phyloP scores from a whole-genome alignment of 1,139 yeast genomes.

The Saccharomycopsis crataegensis region DNA sequence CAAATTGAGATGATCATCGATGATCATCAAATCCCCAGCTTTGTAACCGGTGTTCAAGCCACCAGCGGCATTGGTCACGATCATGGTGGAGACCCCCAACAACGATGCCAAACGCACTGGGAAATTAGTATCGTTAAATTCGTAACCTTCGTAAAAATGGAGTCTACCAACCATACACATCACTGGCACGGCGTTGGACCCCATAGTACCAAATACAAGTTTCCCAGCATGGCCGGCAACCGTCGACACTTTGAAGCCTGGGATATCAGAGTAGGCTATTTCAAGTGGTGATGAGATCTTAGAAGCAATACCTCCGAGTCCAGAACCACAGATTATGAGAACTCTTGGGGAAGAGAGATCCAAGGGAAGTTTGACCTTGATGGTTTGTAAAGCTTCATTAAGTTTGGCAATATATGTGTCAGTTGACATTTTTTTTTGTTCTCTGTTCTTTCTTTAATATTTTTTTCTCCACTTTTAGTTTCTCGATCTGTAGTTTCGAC shows the following conservation, averaged over 20 bases:
- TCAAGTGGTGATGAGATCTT: conserved; percentile 33
- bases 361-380: neutral
- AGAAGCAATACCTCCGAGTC: conserved; percentile 78
- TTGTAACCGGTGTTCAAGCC: conserved; percentile 60
- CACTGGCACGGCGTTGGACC: conserved; percentile 63
- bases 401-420: too few relatives aligned
- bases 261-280: conserved; percentile 61
- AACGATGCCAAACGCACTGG: conserved; percentile 72
- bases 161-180: conserved; percentile 91
- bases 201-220: conserved; percentile 71
- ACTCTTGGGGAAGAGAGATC: conserved; percentile 42
- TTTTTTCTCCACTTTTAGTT: too few relatives aligned
- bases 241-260: conserved; percentile 76
- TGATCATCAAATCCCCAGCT: conserved; percentile 88
- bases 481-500: too few relatives aligned
- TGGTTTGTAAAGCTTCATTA: too few relatives aligned
- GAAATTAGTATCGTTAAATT: conserved; percentile 71
- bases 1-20: conserved; percentile 79
- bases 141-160: conserved; percentile 88
- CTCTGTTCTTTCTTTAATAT: too few relatives aligned
- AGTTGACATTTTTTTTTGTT: too few relatives aligned
- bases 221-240: conserved; percentile 89
- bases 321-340: conserved; percentile 90
- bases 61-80: conserved; percentile 95
- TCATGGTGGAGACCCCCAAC: conserved; percentile 51